Evolutionary conservation across 2,329 filamentous ascomycete species (phyloP), one percentile per base, ranked within the genome.

Genomic region (Fusarium sp.): DNA sequence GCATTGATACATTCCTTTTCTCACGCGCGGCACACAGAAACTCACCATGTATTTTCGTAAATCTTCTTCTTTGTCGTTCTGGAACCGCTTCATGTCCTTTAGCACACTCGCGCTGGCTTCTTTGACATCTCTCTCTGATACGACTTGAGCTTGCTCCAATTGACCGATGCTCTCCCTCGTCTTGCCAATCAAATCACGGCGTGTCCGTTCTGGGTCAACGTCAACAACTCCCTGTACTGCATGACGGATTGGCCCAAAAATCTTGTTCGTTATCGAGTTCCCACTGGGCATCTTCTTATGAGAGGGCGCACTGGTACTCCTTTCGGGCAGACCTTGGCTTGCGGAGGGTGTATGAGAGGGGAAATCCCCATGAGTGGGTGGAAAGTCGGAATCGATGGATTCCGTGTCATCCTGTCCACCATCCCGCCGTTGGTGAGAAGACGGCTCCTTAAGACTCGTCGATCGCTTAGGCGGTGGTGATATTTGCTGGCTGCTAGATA

Each of bases 141-240:
- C 93, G 29, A 92, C 85, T 54, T 97, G 85, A 1, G 95, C 95
- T 79, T 96, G 92, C 76, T 98, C 93, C 48, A 99, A 82, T 79
- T 97, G 85, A 41, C 78, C 84, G 61, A 99, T 87, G 54, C 88
- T 91, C 77, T 99, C 95, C 64, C 89, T 88, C 1, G 95, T 99
- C 82, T 97, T 98, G 35, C 94, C 93, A 67, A 99, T 97, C 63
- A 92, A 90, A 74, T 99, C 95, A 49, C 95, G 85, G 49, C 95
- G 84, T 38, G 93, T 97, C 62, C 93, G 84, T 77, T 99, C 95
- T 0, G 95, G 95, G 72, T 99, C 95, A 37, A 96, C 92, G 73
- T 99, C 95, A 1, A 95, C 94, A 70, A 98, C 94, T 4, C 95
- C 95, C 71, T 98, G 92, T 31, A 98, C 92, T 0, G 95, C 95